phyloP scores from a whole-genome alignment of 2,329 filamentous ascomycete species.

The Penicillium brasilianum region DNA sequence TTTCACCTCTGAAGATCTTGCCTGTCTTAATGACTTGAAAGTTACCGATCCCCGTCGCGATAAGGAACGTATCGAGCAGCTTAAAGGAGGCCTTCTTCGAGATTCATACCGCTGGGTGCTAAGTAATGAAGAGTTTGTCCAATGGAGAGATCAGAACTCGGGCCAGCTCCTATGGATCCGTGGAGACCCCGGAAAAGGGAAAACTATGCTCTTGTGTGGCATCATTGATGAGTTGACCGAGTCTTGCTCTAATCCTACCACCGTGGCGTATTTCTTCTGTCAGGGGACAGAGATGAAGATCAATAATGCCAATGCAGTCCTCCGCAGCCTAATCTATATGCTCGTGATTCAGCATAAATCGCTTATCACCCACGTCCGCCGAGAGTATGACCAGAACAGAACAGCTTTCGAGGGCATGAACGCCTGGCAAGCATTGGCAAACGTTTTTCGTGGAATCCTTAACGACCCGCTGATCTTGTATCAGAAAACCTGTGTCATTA shows the following conservation, averaged over 20 bases:
- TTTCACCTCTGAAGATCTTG: not conserved
- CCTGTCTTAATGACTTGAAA: not conserved
- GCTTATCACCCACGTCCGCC: not conserved
- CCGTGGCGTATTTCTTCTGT: constrained; percentile 34
- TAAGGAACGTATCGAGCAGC: constrained; percentile 27
- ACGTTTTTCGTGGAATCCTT: not conserved
- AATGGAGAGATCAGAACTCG: constrained; percentile 17
- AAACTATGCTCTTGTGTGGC: constrained; percentile 34
- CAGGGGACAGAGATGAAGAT: not conserved
- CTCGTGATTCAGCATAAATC: not conserved
- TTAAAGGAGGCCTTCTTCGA: constrained; percentile 25
- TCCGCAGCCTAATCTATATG: not conserved
- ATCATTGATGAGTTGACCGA: constrained; percentile 22
- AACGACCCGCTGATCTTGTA: not conserved
- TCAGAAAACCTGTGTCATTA: not conserved
- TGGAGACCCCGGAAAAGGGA: constrained; percentile 33
- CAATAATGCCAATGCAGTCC: not conserved
- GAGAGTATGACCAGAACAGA: not conserved
- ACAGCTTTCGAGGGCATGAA: not conserved
- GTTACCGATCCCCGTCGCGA: constrained; percentile 26
- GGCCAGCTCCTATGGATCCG: constrained; percentile 28
- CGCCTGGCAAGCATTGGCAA: not conserved
- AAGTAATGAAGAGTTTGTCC: constrained; percentile 22
- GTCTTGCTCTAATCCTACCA: no score
- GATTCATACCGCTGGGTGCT: constrained; percentile 32